A percentile compares a stretch with the other conserved stretches of the same genome.
These are phyloP conservation scores for Candida labiduridarum DNA, from an alignment of 1,139 yeast species.

Conservation along the genomic window DNA sequence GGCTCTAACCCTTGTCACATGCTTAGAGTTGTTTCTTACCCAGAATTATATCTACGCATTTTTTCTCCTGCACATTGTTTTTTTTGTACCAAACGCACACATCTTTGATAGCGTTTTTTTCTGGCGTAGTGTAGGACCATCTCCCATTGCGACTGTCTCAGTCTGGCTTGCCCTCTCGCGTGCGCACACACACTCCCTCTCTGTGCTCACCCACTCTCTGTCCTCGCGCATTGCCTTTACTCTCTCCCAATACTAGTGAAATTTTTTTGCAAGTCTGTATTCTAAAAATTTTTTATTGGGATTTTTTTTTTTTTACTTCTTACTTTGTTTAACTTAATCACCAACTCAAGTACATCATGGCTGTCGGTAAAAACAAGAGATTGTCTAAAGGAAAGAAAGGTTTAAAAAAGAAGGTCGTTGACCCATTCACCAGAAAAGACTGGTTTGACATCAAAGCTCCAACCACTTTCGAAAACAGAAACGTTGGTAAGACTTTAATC, in stretches of 20 bases:
- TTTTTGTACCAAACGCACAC: neutral
- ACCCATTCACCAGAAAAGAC: conserved; percentile 55
- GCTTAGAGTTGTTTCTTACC: neutral
- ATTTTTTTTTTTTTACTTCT: conserved; percentile 7
- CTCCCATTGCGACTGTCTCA: too few species aligned
- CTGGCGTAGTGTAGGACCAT: neutral
- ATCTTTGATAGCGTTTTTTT: neutral
- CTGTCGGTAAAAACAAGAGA: conserved; percentile 58
- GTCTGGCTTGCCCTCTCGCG: neutral
- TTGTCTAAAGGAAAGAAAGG: conserved; percentile 57
- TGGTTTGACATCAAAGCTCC: conserved; percentile 58
- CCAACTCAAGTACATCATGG: conserved; percentile 32
- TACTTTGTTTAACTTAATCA: conserved; percentile 7
- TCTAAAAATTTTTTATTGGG: conserved; percentile 8
- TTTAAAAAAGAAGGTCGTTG: conserved; percentile 54
- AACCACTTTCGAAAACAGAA: conserved; percentile 53
- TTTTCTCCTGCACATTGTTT: neutral
- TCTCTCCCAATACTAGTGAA: conserved; percentile 9
- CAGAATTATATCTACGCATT: neutral
- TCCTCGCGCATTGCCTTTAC: neutral
- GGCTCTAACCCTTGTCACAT: conserved; percentile 8
- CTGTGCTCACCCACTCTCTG: neutral
- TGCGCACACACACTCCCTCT: neutral
- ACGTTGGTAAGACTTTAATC: conserved; percentile 54
- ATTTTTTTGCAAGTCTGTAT: conserved; percentile 8